These are phyloP conservation scores for Podila clonocystis DNA, from an alignment of 192 early-diverging fungal species.

Conservation along the genomic window DNA sequence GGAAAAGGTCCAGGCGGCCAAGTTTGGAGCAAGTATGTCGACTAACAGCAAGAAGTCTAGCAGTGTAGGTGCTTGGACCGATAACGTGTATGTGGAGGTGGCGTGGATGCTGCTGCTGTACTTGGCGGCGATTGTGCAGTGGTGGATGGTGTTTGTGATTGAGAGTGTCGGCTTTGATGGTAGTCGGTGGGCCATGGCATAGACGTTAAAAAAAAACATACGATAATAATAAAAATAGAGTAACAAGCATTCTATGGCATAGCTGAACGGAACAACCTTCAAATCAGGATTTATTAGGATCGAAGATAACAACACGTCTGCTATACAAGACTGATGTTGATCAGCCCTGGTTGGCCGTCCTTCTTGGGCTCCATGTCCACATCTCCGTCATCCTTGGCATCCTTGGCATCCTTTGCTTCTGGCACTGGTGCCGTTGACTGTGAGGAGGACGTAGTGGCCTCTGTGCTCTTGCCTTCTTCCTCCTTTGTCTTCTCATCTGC, in stretches of 20 bases:
- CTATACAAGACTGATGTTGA: conserved; percentile 23
- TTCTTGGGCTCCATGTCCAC: not conserved
- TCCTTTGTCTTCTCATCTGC: not conserved
- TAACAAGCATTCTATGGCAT: too few species aligned
- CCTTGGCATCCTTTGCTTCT: conserved; percentile 1
- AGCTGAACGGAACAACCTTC: too few species aligned
- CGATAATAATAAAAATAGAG: too few species aligned
- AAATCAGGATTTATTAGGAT: too few species aligned
- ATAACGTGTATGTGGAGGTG: conserved; percentile 43
- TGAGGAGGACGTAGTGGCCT: not conserved
- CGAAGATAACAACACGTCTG: too few species aligned
- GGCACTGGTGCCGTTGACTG: not conserved
- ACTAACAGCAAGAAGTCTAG: conserved; percentile 2
- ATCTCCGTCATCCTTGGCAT: not conserved
- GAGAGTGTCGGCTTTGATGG: conserved; percentile 46
- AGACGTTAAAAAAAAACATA: not conserved
- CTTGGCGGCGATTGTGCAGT: conserved; percentile 37
- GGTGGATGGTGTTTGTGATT: conserved; percentile 43
- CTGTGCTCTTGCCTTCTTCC: not conserved
- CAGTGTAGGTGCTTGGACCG: conserved; percentile 41
- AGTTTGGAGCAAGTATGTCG: not conserved
- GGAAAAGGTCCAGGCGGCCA: conserved; percentile 9
- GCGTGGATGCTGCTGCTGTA: conserved; percentile 43
- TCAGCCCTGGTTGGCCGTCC: not conserved
- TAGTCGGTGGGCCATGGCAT: conserved; percentile 47